phyloP scores from a whole-genome alignment of 805 yeast genomes.

The Candida coquimbonensis region DNA sequence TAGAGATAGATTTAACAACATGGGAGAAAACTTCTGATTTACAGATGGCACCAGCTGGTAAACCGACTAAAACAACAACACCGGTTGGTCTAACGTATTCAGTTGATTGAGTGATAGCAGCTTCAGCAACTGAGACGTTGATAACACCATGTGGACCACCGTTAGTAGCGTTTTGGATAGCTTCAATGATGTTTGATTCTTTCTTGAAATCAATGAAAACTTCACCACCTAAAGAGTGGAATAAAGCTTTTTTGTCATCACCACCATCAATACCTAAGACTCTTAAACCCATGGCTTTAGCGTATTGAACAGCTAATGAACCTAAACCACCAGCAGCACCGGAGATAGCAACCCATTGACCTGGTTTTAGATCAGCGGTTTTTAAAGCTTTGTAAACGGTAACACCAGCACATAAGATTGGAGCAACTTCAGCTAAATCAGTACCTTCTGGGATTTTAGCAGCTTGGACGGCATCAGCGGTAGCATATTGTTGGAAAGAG shows the following conservation, averaged over 20 bases:
- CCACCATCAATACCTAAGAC: conserved; percentile 71
- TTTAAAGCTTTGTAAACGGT: conserved; percentile 88
- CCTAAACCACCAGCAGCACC: conserved; percentile 84
- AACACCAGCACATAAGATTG: conserved; percentile 86
- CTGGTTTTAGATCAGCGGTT: conserved; percentile 63
- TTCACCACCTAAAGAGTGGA: conserved; percentile 60
- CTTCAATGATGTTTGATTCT: conserved; percentile 48
- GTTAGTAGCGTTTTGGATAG: conserved; percentile 47
- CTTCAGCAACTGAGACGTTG: conserved; percentile 68
- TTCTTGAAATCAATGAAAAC: conserved; percentile 52
- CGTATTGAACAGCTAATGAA: conserved; percentile 67
- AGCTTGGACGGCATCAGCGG: conserved; percentile 84
- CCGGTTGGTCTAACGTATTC: conserved; percentile 60
- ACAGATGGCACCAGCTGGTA: conserved; percentile 75
- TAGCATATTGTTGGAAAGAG: conserved; percentile 84
- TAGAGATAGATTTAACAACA: conserved; percentile 64
- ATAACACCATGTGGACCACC: conserved; percentile 77
- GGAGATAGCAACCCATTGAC: conserved; percentile 70
- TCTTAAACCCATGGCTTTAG: conserved; percentile 69
- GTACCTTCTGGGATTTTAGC: conserved; percentile 69
- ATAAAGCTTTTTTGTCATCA: conserved; percentile 49
- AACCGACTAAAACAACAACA: conserved; percentile 65
- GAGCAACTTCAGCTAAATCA: conserved; percentile 71
- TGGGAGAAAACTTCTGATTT: conserved; percentile 64
- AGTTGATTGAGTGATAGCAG: conserved; percentile 55